A percentile compares a stretch with the other conserved stretches of the same genome.
These are phyloP conservation scores for Oldenlandia corymbosa DNA, from an alignment of 257 asterid species.

Conservation along the genomic window DNA sequence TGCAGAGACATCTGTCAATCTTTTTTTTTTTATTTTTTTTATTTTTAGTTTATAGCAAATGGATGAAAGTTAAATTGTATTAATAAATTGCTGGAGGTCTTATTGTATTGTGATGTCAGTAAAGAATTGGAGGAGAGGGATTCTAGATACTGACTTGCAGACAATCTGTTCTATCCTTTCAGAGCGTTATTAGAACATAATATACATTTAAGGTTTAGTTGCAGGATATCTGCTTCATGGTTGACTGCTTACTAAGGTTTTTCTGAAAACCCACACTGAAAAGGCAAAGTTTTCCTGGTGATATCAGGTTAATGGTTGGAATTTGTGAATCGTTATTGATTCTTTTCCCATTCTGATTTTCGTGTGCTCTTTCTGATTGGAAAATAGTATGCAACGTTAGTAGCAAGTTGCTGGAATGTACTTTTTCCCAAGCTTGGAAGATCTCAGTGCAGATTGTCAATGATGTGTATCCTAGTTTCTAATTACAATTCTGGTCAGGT, in stretches of 20 bases:
- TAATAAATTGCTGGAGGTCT: too few relatives aligned
- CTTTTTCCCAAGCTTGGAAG: not conserved
- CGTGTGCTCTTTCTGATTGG: not conserved
- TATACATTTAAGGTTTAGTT: not conserved
- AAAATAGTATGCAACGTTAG: not conserved
- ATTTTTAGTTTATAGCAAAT: too few relatives aligned
- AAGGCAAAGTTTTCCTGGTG: not conserved
- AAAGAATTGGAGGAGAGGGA: not conserved
- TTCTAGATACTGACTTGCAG: not conserved
- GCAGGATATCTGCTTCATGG: not conserved
- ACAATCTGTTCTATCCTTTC: not conserved
- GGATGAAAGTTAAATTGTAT: too few relatives aligned
- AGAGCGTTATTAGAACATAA: not conserved
- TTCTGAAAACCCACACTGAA: not conserved
- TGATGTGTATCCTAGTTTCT: not conserved
- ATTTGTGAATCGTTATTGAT: not conserved
- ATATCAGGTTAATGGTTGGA: not conserved
- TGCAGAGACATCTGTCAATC: not conserved
- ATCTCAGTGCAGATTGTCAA: not conserved
- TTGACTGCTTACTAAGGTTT: not conserved
- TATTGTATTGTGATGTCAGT: too few relatives aligned
- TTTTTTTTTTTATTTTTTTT: too few relatives aligned
- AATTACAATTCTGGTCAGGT: not conserved
- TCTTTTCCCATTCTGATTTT: not conserved
- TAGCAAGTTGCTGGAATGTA: not conserved